Evolutionary conservation across 169 alveolate genomes (phyloP).

Genomic region (Plasmodium yoelii): DNA sequence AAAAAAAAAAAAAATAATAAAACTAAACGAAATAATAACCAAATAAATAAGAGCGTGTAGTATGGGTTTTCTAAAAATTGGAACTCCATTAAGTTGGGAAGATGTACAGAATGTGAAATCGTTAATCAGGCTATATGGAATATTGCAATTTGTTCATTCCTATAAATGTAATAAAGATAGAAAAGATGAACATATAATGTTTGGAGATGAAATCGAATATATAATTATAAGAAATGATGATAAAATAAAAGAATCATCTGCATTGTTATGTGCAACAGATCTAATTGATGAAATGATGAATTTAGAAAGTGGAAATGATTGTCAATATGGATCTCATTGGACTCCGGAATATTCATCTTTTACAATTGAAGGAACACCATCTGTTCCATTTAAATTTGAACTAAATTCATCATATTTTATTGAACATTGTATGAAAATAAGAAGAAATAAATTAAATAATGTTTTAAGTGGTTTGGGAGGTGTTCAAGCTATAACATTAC

Average conservation of each 20-base stretch:
- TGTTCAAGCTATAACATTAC: constrained; percentile 75
- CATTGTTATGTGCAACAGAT: constrained; percentile 79
- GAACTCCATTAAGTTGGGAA: constrained; percentile 77
- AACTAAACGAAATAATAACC: background rate
- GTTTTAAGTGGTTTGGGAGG: constrained; percentile 47
- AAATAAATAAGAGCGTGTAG: background rate
- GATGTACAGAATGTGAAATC: constrained; percentile 61
- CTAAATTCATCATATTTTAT: constrained; percentile 65
- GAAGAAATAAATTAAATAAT: constrained; percentile 69
- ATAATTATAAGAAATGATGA: constrained; percentile 74
- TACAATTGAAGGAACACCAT: constrained; percentile 84
- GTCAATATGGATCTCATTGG: constrained; percentile 64
- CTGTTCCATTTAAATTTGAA: constrained; percentile 79
- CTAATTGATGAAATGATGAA: constrained; percentile 75
- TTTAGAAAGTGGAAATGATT: constrained; percentile 63
- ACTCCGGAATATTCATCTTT: constrained; percentile 85
- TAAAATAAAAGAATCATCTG: constrained; percentile 51
- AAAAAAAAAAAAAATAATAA: background rate
- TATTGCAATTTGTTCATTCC: constrained; percentile 77
- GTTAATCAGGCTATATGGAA: constrained; percentile 69
- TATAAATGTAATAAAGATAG: constrained; percentile 77
- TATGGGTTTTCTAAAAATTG: constrained; percentile 71
- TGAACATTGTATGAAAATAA: constrained; percentile 57
- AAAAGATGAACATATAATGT: constrained; percentile 74
- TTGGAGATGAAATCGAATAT: constrained; percentile 83